Base-by-base conservation (phyloP, 257 asterid genomes). In the Primulina huaijiensis region DNA sequence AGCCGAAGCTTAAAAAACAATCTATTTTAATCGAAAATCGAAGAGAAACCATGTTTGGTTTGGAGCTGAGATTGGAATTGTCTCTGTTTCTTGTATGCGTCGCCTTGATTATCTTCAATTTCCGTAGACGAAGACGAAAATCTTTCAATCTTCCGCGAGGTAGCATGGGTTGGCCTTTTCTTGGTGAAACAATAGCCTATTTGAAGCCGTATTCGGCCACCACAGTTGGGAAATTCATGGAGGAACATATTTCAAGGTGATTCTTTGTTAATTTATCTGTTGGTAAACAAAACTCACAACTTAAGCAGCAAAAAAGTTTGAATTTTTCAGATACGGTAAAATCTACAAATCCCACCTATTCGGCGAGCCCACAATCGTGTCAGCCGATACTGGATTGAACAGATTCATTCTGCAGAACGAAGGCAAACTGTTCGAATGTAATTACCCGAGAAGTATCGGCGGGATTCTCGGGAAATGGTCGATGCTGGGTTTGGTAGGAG, bases 381-480 rank as follows among this genome's bases (percentile, higher is more conserved):
- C 98, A 4, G 97, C 97, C 0, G 97, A 92, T 67, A 92, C 96
- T 7, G 97, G 89, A 14, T 80, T 92, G 34, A 92, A 92, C 70
- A 76, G 89, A 74, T 84, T 81, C 75, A 87, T 92, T 12, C 72
- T 92, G 3, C 96, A 86, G 65, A 92, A 92, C 62, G 97, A 92
- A 75, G 98, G 98, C 25, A 78, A 75, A 31, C 60, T 92, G 63
- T 92, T 92, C 73, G 97, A 92, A 60, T 92, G 97, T 79, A 92
- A 90, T 70, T 92, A 92, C 31, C 98, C 98, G 0, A 84, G 90
- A 30, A 92, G 98, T 80, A 92, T 90, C 52, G 98, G 98, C 16
- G 98, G 96, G 33, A 92, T 92, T 53, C 93, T 92, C 12, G 98
- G 98, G 31, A 90, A 92, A 71, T 92, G 97, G 97, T 92, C 98